phyloP scores from a whole-genome alignment of 345 rosid species.

The Raphanus raphanistrum region DNA sequence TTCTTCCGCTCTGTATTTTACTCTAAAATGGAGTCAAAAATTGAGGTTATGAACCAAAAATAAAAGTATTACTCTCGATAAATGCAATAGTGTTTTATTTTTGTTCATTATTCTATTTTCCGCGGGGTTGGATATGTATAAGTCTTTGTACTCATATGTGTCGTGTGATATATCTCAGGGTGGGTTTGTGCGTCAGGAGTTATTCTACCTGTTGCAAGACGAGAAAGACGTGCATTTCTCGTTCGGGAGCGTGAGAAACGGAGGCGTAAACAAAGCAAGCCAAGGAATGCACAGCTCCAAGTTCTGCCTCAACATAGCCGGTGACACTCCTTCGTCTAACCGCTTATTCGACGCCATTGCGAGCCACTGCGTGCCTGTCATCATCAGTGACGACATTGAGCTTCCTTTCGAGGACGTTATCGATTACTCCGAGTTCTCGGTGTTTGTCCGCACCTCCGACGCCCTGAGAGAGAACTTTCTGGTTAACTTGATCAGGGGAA shows the following conservation, averaged over 20 bases:
- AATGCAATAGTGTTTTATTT: too few relatives aligned
- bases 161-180: slow-evolving; percentile 51
- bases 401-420: slow-evolving; percentile 92
- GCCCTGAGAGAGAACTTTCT: slow-evolving; percentile 74
- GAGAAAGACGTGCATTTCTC: slow-evolving; percentile 95
- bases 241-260: slow-evolving; percentile 78
- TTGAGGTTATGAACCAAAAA: too few relatives aligned
- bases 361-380: slow-evolving; percentile 95
- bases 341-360: slow-evolving; percentile 95
- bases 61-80: too few relatives aligned
- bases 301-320: slow-evolving; percentile 97
- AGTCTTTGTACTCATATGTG: background rate
- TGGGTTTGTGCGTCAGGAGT: slow-evolving; percentile 82
- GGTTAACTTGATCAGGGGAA: slow-evolving; percentile 59
- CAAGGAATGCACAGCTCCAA: slow-evolving; percentile 86
- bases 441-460: slow-evolving; percentile 79
- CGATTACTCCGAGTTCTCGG: slow-evolving; percentile 85
- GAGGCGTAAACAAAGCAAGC: slow-evolving; percentile 71
- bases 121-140: too few relatives aligned
- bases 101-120: too few relatives aligned
- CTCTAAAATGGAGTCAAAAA: too few relatives aligned
- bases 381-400: slow-evolving; percentile 93
- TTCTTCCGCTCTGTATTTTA: too few relatives aligned
- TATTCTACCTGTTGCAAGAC: slow-evolving; percentile 75
- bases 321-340: slow-evolving; percentile 96